Conservation (phyloP, 805 yeast genomes). For the Metschnikowia koreensis region DNA sequence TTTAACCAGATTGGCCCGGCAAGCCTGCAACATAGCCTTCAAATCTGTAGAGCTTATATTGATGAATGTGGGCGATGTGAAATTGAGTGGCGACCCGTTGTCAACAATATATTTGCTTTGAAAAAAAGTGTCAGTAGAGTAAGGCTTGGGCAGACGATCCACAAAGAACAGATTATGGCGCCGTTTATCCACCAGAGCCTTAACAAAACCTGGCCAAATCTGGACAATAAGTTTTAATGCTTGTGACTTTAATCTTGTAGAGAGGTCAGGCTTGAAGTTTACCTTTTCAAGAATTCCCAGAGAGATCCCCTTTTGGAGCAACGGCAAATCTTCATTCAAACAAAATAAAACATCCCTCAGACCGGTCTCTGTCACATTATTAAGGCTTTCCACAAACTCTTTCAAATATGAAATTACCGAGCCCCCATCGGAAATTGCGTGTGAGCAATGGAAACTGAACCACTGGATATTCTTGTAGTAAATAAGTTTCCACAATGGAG, state of each 20-base stretch:
- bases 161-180: conserved; percentile 6
- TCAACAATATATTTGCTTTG: not conserved
- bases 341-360: not conserved
- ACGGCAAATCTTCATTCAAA: conserved; percentile 3
- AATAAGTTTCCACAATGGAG: conserved; percentile 5
- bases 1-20: conserved; percentile 3
- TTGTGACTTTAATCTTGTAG: not conserved
- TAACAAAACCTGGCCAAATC: conserved; percentile 2
- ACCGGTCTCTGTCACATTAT: not conserved
- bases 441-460: conserved; percentile 8
- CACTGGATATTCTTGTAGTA: not conserved
- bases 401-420: conserved; percentile 7
- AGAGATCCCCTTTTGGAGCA: conserved; percentile 1
- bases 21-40: not conserved
- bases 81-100: conserved; percentile 5
- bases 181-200: not conserved
- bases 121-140: conserved; percentile 1
- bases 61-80: not conserved
- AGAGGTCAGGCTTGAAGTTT: conserved; percentile 2
- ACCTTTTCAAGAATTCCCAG: conserved; percentile 1
- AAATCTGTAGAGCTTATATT: not conserved
- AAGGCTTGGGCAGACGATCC: not conserved
- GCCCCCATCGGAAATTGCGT: conserved; percentile 6
- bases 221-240: not conserved
- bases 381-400: conserved; percentile 6